Evolutionary conservation across 139 green algal genomes (phyloP).

Genomic region (Diplosphaera chodatii): DNA sequence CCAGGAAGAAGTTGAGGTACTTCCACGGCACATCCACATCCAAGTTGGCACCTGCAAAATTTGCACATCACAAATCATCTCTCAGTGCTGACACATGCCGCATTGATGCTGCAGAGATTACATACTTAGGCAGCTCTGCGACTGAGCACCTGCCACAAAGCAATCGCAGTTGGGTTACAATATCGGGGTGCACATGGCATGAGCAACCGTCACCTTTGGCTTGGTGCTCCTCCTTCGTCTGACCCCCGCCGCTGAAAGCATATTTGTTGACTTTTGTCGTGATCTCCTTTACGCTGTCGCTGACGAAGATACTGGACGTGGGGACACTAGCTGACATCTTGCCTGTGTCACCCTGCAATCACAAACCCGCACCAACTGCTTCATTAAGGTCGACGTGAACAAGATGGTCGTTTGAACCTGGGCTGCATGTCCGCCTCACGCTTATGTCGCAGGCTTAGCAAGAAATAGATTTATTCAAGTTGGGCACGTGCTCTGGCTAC

Average conservation of each 20-base stretch:
- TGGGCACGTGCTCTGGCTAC: no score
- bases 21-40: conserved; percentile 93
- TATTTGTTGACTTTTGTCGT: conserved; percentile 91
- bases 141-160: no score
- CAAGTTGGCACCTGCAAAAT: conserved; percentile 74
- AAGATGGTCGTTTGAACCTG: no score
- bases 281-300: conserved; percentile 83
- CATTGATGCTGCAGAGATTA: no score
- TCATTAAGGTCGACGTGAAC: no score
- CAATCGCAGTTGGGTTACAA: background rate
- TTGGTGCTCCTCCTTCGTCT: conserved; percentile 87
- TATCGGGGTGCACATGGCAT: no score
- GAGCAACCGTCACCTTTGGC: conserved; percentile 50
- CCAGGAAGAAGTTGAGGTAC: conserved; percentile 97
- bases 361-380: no score
- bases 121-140: no score
- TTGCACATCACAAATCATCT: background rate
- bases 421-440: no score
- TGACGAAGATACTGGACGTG: conserved; percentile 90
- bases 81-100: no score
- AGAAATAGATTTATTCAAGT: no score
- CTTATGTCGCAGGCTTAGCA: no score
- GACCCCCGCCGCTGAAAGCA: conserved; percentile 87
- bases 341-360: conserved; percentile 83
- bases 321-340: conserved; percentile 94